A percentile compares a stretch with the other conserved stretches of the same genome.
These are phyloP conservation scores for Termitomyces sp. DNA, from an alignment of 768 basidiomycete species.

Conservation along the genomic window DNA sequence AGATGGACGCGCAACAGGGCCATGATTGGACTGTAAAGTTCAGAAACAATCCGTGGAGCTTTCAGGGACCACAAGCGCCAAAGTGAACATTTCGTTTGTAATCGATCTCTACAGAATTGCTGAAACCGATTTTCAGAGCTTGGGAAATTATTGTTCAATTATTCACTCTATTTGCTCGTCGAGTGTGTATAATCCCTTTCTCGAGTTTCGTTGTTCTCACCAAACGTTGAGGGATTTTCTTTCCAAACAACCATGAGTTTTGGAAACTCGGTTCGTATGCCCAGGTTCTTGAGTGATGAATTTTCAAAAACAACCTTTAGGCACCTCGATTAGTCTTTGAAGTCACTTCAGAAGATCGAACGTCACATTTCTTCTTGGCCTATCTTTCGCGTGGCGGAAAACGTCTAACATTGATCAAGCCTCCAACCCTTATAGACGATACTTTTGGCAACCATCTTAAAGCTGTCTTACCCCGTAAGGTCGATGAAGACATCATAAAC, in stretches of 20 bases:
- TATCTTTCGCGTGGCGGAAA: slow-evolving; percentile 59
- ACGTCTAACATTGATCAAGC: slow-evolving; percentile 43
- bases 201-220: slow-evolving; percentile 3
- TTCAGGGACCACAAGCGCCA: slow-evolving; percentile 45
- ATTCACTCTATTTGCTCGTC: slow-evolving; percentile 53
- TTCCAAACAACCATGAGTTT: slow-evolving; percentile 61
- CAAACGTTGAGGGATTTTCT: slow-evolving; percentile 54
- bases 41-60: slow-evolving; percentile 62
- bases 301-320: slow-evolving; percentile 13
- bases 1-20: slow-evolving; percentile 35
- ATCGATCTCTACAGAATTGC: not conserved
- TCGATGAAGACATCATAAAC: slow-evolving; percentile 37
- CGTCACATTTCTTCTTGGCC: slow-evolving; percentile 58
- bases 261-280: slow-evolving; percentile 41
- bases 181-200: slow-evolving; percentile 34
- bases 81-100: slow-evolving; percentile 33
- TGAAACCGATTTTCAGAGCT: slow-evolving; percentile 32
- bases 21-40: slow-evolving; percentile 60
- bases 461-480: slow-evolving; percentile 28
- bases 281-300: not conserved
- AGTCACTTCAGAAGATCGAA: slow-evolving; percentile 39
- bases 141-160: slow-evolving; percentile 56
- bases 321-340: slow-evolving; percentile 67
- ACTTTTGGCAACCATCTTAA: slow-evolving; percentile 34
- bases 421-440: slow-evolving; percentile 37